Base-by-base conservation (phyloP, 345 rosid genomes). In the Eutrema yunnanense region DNA sequence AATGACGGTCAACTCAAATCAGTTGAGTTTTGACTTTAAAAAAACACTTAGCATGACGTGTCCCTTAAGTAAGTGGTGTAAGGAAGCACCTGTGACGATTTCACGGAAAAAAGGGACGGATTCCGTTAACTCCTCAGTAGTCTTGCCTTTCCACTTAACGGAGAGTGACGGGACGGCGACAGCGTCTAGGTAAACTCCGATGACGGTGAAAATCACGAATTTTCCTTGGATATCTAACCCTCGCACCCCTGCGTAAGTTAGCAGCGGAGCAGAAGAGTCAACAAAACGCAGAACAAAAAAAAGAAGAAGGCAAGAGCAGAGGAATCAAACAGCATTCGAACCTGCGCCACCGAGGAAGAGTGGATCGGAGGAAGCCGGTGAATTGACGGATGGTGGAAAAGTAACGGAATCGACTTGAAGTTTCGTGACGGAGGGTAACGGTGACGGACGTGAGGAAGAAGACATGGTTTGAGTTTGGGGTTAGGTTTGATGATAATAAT, bases 271-370 rank as follows among this genome's bases (percentile, higher is more conserved):
- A 7, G 14, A 49, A 16, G 13, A 9, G 16, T 62, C 22, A 47
- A 34, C 6, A 19, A 53, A 8, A 49, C 9, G 26, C 2, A 22
- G 2, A 63, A 33, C 27, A 41, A 48, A 36, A 55, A 41, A 6
- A 36, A 26, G 22, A n/a, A 46, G 2, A 19, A 29, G 3, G 8
- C 3, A 16, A 59, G 6, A 27, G 6, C 4, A 26, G 22, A 33
- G 32, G 27, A 51, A 32, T 16, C 2, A 37, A 26, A 19, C 8
- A 16, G 47, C 30, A 13, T 11, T 9, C 13, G 10, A 66, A 83
- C 98, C 98, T 69, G 95, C 97, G 55, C 97, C 98, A 54, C 81
- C 92, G 78, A 94, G 98, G 88, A 94, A 87, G 53, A 74, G 81
- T 2, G 81, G 65, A 5, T 80, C 82, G 6, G 79, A 43, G 34